Evolutionary conservation across 768 basidiomycete species (phyloP).

Genomic region (Russula virescens): DNA sequence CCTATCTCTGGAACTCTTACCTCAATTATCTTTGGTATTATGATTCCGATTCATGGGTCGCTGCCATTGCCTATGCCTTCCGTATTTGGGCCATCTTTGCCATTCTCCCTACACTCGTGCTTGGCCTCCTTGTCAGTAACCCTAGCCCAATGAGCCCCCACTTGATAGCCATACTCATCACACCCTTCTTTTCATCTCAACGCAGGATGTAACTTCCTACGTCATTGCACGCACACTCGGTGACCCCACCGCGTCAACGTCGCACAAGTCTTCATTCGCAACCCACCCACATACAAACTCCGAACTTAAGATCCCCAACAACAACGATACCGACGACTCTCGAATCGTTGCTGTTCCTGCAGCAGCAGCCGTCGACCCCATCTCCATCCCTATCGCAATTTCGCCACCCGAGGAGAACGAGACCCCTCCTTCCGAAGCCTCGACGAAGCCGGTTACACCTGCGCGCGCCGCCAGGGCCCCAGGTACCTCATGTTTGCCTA

Average conservation of each 20-base stretch:
- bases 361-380: neutral
- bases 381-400: neutral
- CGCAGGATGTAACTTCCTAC: slow-evolving; percentile 74
- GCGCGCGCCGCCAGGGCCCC: neutral
- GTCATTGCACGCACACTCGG: slow-evolving; percentile 79
- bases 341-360: neutral
- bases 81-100: slow-evolving; percentile 56
- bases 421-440: neutral
- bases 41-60: slow-evolving; percentile 60
- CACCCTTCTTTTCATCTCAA: neutral
- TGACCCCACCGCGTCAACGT: slow-evolving; percentile 66
- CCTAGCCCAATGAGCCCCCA: no score
- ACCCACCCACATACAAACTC: neutral
- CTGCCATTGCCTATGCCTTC: slow-evolving; percentile 53
- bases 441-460: neutral
- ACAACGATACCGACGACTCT: slow-evolving; percentile 10
- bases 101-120: slow-evolving; percentile 45
- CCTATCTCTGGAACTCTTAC: slow-evolving; percentile 53
- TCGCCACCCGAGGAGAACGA: neutral
- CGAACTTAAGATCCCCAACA: neutral
- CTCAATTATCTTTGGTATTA: slow-evolving; percentile 60
- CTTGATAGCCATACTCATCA: no score
- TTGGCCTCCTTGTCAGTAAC: slow-evolving; percentile 59
- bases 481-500: slow-evolving; percentile 17
- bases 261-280: slow-evolving; percentile 38